Conservation (phyloP, 2,329 filamentous ascomycete genomes). For the Colletotrichum musicola region DNA sequence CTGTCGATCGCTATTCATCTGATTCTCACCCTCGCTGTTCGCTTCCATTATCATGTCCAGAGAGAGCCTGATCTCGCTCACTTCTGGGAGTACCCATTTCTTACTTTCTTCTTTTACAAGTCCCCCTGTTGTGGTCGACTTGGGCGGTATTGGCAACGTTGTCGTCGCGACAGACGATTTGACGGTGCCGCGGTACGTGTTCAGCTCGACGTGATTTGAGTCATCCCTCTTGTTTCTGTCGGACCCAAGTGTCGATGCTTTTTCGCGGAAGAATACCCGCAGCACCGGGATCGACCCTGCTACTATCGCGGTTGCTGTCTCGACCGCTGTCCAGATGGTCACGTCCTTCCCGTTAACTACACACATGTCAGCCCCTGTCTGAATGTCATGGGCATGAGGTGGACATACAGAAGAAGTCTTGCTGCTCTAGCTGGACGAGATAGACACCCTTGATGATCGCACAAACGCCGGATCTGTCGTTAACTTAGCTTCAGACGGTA, state of each 20-base stretch:
- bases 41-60: background rate
- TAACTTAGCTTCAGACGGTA: background rate
- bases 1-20: background rate
- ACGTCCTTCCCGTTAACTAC: conserved; percentile 41
- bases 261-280: conserved; percentile 44
- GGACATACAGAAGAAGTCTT: conserved; percentile 23
- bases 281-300: conserved; percentile 50
- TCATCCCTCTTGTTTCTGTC: conserved; percentile 11
- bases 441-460: conserved; percentile 30
- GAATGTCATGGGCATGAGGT: no score
- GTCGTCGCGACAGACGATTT: background rate
- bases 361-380: background rate
- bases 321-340: conserved; percentile 46
- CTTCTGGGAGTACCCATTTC: no score
- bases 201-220: conserved; percentile 15
- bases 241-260: conserved; percentile 26
- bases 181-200: conserved; percentile 13
- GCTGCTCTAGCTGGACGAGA: conserved; percentile 26
- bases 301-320: conserved; percentile 45
- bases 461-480: conserved; percentile 14
- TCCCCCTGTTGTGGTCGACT: background rate
- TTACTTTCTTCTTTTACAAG: no score
- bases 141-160: background rate
- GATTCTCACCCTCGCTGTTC: background rate
- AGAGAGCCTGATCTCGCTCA: no score